phyloP scores from a whole-genome alignment of 306 rosid genomes.

The Malus domestica region ASM211411v1 NC_041805.1:10696001-10696500 shows the following conservation, averaged over 20 bases:
- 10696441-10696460: too few relatives aligned
- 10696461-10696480: too few relatives aligned
- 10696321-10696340: not conserved
- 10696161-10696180: not conserved
- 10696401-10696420: too few relatives aligned
- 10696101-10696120: not conserved
- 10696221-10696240: not conserved
- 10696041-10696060: slow-evolving; percentile 94
- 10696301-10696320: not conserved
- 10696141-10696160: not conserved
- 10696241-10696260: not conserved
- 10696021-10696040: slow-evolving; percentile 97
- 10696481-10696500: too few relatives aligned
- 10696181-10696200: not conserved
- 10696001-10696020: slow-evolving; percentile 47
- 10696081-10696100: not conserved
- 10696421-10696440: too few relatives aligned
- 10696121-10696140: slow-evolving; percentile 1
- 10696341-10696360: not conserved
- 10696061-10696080: slow-evolving; percentile 62
- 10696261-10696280: not conserved
- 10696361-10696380: not conserved
- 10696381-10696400: too few relatives aligned
- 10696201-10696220: not conserved
- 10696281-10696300: not conserved